Percentiles rank a stretch among this genome's conserved stretches.
Evolutionary conservation across 345 rosid species (phyloP).

Genomic region (Brassica nigra): DNA sequence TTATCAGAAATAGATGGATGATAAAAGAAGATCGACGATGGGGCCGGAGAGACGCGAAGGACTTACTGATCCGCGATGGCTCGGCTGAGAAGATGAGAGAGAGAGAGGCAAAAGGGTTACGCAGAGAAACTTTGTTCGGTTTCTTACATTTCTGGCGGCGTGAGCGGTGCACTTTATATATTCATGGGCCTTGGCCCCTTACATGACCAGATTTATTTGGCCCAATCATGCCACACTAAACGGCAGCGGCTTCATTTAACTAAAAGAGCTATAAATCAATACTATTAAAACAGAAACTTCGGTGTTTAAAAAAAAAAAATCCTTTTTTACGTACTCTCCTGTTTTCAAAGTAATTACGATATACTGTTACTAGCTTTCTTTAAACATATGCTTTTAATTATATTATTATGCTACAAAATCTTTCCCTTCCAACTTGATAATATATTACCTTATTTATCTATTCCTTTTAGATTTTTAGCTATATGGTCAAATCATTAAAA

Average conservation of each 20-base stretch:
- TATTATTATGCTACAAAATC: too few species aligned
- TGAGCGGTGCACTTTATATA: constrained; percentile 13
- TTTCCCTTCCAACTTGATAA: too few species aligned
- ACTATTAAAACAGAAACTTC: too few species aligned
- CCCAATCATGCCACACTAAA: not conserved
- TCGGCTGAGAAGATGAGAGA: constrained; percentile 26
- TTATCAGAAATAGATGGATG: not conserved
- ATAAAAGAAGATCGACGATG: not conserved
- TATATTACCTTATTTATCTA: too few species aligned
- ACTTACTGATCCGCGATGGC: constrained; percentile 36
- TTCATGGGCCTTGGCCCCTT: constrained; percentile 26
- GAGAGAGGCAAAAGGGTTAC: constrained; percentile 6
- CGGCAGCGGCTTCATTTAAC: not conserved
- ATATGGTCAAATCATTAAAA: too few species aligned
- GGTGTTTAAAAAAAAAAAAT: too few species aligned
- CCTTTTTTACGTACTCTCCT: too few species aligned
- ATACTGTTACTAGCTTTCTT: too few species aligned
- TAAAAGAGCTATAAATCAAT: too few species aligned
- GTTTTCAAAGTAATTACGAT: too few species aligned
- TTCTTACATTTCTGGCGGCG: constrained; percentile 29
- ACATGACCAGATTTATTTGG: not conserved
- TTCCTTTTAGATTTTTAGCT: too few species aligned
- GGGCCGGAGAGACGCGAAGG: not conserved
- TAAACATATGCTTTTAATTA: too few species aligned
- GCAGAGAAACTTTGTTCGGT: constrained; percentile 17